Evolutionary conservation across 192 early-diverging fungal species (phyloP), one percentile per base, ranked within the genome.

Genomic region (Globomyces pollinis-pini): DNA sequence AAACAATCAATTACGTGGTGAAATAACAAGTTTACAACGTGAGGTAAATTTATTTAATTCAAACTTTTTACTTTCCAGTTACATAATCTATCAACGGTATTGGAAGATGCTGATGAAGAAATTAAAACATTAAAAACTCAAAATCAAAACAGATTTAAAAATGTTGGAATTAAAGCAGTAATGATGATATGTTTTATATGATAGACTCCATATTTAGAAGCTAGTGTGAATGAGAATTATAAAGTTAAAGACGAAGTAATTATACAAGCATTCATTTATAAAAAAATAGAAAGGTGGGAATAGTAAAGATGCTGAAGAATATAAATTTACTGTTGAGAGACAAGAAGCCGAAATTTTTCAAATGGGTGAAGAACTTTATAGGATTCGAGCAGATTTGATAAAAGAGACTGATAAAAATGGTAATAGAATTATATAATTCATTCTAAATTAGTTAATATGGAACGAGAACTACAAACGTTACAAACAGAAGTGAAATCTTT

Each of bases 1-100:
- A 50, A 81, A 81, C 60, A 81, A 76, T 62, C 73, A 81, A 52
- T 62, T 83, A 11, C 33, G 80, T 38, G 65, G 60, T 3, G 64
- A 71, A 57, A 54, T 60, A 18, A 78, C 71, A 65, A 68, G 69
- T 2, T 41, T 74, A 23, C 70, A 77, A 43, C 59, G 78, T 44
- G 76, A 83, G 66, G 73, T 73, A 36, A 34, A 1, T 7, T 52
- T 5, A 52, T n/a, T 36, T 18, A 32, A 24, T 43, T 16, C 6
- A n/a, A n/a, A n/a, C n/a, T n/a, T n/a, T n/a, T n/a, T n/a, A n/a
- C n/a, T n/a, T n/a, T n/a, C n/a, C 30, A 64, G 67, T 34, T 69
- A 29, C 30, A 62, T 38, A 62, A 64, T 43, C 38, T 38, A 16
- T 51, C 67, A 5, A 23, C 47, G 13, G 36, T 20, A n/a, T 34